Conservation (phyloP, 805 yeast genomes). For the Metschnikowia cubensis region DNA sequence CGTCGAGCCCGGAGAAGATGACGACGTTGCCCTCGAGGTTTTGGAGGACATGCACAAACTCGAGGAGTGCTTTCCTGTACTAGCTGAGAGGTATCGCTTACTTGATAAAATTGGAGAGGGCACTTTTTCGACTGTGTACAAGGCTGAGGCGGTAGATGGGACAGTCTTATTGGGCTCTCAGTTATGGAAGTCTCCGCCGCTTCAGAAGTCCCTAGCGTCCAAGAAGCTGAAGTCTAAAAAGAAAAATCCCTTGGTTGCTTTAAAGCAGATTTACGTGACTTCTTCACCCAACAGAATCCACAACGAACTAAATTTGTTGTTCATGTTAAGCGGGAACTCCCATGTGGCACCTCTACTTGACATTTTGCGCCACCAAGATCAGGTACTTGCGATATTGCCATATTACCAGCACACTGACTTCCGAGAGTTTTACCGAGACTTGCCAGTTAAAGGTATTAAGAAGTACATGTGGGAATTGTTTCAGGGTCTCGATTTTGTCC, state of each 20-base stretch:
- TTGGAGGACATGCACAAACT: constrained; percentile 55
- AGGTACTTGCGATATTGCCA: constrained; percentile 88
- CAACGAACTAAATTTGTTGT: constrained; percentile 79
- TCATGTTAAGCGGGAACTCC: constrained; percentile 60
- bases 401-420: constrained; percentile 89
- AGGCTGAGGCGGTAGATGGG: constrained; percentile 51
- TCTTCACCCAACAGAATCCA: constrained; percentile 89
- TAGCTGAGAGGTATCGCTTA: constrained; percentile 46
- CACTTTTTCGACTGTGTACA: constrained; percentile 59
- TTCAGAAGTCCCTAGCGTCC: constrained; percentile 21
- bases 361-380: constrained; percentile 83
- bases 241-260: constrained; percentile 63
- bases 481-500: constrained; percentile 65
- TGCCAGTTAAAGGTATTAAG: constrained; percentile 76
- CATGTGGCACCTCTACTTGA: constrained; percentile 88
- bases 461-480: constrained; percentile 76
- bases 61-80: constrained; percentile 50
- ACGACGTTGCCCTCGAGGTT: constrained; percentile 49
- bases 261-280: constrained; percentile 91
- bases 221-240: constrained; percentile 19
- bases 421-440: constrained; percentile 76
- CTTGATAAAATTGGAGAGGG: constrained; percentile 66
- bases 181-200: constrained; percentile 45
- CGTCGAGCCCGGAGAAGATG: constrained; percentile 26
- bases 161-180: constrained; percentile 35